phyloP scores from a whole-genome alignment of 192 early-diverging fungal species.

The Podila minutissima region DNA sequence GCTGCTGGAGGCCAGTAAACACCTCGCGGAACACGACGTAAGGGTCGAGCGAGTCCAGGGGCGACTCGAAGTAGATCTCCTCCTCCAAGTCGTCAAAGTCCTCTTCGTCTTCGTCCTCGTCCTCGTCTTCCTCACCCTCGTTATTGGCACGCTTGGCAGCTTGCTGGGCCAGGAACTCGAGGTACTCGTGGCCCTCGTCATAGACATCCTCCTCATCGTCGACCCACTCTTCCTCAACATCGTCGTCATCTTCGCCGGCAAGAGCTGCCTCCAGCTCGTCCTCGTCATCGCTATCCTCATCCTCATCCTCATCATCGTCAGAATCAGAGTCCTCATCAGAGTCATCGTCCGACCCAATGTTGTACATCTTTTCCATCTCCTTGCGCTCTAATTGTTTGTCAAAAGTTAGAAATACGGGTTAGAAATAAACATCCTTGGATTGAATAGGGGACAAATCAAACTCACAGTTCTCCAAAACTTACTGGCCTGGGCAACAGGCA shows the following conservation, averaged over 20 bases:
- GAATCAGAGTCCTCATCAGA: slow-evolving; percentile 33
- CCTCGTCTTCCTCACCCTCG: slow-evolving; percentile 51
- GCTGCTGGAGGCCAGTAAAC: slow-evolving; percentile 68
- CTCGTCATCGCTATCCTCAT: slow-evolving; percentile 59
- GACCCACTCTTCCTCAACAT: slow-evolving; percentile 63
- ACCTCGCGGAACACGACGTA: slow-evolving; percentile 77
- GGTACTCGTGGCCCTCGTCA: slow-evolving; percentile 54
- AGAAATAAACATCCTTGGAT: neutral
- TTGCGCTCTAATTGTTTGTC: slow-evolving; percentile 22
- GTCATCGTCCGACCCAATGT: slow-evolving; percentile 24
- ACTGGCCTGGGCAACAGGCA: slow-evolving; percentile 76
- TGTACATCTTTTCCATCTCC: slow-evolving; percentile 50
- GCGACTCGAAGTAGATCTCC: slow-evolving; percentile 81
- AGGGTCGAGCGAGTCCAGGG: slow-evolving; percentile 79
- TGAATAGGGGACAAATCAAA: neutral
- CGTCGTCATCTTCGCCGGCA: slow-evolving; percentile 53
- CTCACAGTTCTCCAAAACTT: slow-evolving; percentile 11
- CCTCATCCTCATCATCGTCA: slow-evolving; percentile 57
- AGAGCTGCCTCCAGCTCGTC: slow-evolving; percentile 53
- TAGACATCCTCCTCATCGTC: slow-evolving; percentile 65
- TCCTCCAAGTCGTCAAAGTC: slow-evolving; percentile 76
- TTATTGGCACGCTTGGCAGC: slow-evolving; percentile 54
- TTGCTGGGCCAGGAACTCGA: slow-evolving; percentile 55
- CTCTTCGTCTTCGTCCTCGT: slow-evolving; percentile 69
- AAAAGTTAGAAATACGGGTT: slow-evolving; percentile 5